Evolutionary conservation across 768 basidiomycete genomes (phyloP), one percentile per base, ranked within the genome.

Genomic region (Bullera alba): DNA sequence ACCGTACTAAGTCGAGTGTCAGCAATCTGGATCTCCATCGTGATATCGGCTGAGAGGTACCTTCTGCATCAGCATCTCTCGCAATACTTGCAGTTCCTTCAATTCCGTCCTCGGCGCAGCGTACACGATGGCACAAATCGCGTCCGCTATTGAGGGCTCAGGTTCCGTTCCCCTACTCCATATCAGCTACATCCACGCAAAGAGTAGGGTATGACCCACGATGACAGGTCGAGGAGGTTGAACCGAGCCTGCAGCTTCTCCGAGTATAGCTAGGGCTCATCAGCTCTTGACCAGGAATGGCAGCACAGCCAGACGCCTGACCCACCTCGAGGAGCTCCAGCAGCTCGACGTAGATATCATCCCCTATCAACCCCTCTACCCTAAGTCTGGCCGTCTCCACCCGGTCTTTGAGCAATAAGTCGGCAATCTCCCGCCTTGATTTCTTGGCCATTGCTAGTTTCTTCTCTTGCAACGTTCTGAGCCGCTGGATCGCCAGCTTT

Each of bases 61-160:
- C 61, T 95, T 95, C 70, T 91, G 87, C 85, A 92, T 87, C 51
- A 99, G 79, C 69, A 96, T 81, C 70, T 97, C 92, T 48, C 95
- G 83, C 45, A 96, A 74, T 30, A 89, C 76, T 58, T 95, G 87
- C 32, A 99, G 79, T 69, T 96, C 91, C 43, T 91, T 92, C 47
- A 92, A 74, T 63, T 92, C 92, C 14, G 86, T 92, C 65, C 89
- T 79, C 12, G 87, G 87, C 12, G 92, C 90, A 6, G 93, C 90
- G 59, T 91, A 81, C 48, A 99, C 85, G 61, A 99, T 80, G 42
- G 83, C 82, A 47, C 82, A 85, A 4, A 96, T 84, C 4, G 87
- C 90, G 76, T 99, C 95, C 42, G 76, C 76, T 10, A 89, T 79
- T 60, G 84, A 87, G 47, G 84, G 82, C 74, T 97, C 95, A 19